Evolutionary conservation across 257 asterid species (phyloP).

Genomic region (Linderniella brevidens): DNA sequence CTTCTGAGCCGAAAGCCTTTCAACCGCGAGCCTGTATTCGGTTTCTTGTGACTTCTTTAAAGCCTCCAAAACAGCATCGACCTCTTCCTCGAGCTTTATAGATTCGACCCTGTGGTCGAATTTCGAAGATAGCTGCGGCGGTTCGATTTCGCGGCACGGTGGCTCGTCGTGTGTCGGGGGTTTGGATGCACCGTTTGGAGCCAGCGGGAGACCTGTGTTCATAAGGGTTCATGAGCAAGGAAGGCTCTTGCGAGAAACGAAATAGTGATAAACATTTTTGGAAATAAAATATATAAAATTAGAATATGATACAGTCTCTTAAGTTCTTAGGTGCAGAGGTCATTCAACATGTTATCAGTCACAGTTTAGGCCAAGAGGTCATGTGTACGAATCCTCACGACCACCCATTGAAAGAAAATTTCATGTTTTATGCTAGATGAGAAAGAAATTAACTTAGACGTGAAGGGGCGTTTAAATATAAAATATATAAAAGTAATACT

Average conservation of each 20-base stretch:
- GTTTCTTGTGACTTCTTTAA: slow-evolving; percentile 41
- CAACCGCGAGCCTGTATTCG: slow-evolving; percentile 44
- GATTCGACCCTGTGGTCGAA: slow-evolving; percentile 39
- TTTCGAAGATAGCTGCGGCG: slow-evolving; percentile 16
- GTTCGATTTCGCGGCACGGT: slow-evolving; percentile 5
- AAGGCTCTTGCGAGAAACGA: background rate
- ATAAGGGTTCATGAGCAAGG: background rate
- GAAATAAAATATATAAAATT: too few species aligned
- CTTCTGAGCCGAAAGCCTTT: slow-evolving; percentile 36
- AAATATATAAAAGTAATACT: too few species aligned
- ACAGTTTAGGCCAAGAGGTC: too few species aligned
- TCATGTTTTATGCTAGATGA: too few species aligned
- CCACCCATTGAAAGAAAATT: too few species aligned
- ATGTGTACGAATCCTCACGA: too few species aligned
- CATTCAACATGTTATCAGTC: too few species aligned
- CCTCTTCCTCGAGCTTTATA: slow-evolving; percentile 34
- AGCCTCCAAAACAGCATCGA: slow-evolving; percentile 24
- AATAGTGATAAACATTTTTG: background rate
- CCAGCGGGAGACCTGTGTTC: slow-evolving; percentile 12
- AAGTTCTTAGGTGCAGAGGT: too few species aligned
- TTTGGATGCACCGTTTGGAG: slow-evolving; percentile 11
- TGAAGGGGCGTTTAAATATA: too few species aligned
- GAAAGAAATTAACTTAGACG: too few species aligned
- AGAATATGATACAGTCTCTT: too few species aligned
- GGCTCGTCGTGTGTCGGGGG: slow-evolving; percentile 7